phyloP scores from a whole-genome alignment of 31 red algal species.

The Odonthalia washingtoniensis region DNA sequence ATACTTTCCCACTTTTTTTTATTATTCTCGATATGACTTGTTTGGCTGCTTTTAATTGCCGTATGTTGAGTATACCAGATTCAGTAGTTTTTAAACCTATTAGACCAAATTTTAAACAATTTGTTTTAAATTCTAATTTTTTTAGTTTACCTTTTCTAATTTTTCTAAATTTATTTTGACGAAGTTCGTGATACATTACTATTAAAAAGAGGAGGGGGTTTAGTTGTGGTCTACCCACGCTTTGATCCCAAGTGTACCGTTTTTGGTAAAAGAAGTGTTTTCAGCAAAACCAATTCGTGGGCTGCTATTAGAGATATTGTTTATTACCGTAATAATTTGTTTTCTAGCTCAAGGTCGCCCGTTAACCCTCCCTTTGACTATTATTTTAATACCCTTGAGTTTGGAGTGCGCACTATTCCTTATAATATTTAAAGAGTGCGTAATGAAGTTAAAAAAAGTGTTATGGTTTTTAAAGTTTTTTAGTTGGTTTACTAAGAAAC shows the following conservation, averaged over 20 bases:
- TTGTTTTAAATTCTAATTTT: constrained; percentile 4
- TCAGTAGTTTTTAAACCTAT: constrained; percentile 29
- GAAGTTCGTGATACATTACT: constrained; percentile 6
- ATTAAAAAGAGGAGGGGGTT: not conserved
- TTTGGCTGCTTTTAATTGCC: constrained; percentile 25
- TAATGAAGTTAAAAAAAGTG: constrained; percentile 12
- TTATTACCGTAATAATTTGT: not conserved
- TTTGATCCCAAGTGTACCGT: constrained; percentile 26
- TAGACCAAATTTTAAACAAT: constrained; percentile 16
- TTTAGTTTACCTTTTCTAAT: constrained; percentile 28
- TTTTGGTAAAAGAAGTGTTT: not conserved
- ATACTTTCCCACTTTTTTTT: constrained; percentile 42
- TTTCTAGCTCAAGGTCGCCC: constrained; percentile 14
- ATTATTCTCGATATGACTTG: constrained; percentile 13
- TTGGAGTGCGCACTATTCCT: not conserved
- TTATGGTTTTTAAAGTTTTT: not conserved
- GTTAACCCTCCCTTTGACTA: constrained; percentile 23
- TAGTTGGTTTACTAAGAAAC: constrained; percentile 12
- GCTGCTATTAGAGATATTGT: not conserved
- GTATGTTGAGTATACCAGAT: not conserved
- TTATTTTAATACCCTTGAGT: constrained; percentile 11
- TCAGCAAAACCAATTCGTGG: not conserved
- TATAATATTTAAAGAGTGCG: not conserved
- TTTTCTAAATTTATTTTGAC: constrained; percentile 11
- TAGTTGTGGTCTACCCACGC: constrained; percentile 18